These are phyloP conservation scores for Stagonosporopsis rhizophila DNA, from an alignment of 2,329 filamentous ascomycete species.

Conservation along the genomic window DNA sequence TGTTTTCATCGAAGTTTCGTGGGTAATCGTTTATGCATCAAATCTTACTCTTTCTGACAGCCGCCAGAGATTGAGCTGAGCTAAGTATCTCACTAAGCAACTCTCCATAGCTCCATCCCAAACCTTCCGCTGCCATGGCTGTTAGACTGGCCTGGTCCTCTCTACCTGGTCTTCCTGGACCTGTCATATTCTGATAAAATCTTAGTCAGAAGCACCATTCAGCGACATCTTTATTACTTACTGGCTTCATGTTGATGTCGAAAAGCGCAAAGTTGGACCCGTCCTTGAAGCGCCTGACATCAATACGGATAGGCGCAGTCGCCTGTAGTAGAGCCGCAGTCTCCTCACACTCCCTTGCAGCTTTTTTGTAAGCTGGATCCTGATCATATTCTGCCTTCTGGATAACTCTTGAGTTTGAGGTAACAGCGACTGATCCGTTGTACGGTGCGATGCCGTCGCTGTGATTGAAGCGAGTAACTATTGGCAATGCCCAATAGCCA, in stretches of 20 bases:
- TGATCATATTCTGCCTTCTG: conserved; percentile 44
- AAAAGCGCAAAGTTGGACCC: conserved; percentile 54
- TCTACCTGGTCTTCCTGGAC: conserved; percentile 56
- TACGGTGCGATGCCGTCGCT: conserved; percentile 58
- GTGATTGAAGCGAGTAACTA: conserved; percentile 59
- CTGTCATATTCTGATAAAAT: conserved; percentile 56
- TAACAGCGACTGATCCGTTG: conserved; percentile 58
- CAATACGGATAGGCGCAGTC: conserved; percentile 57
- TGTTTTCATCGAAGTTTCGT: no score
- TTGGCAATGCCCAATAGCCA: conserved; percentile 54
- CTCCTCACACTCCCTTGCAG: conserved; percentile 21
- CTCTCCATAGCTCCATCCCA: conserved; percentile 54
- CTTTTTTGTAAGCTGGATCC: neutral
- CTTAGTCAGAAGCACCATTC: neutral
- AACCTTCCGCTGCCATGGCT: conserved; percentile 51
- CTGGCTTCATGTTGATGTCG: conserved; percentile 62
- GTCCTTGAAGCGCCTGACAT: conserved; percentile 52
- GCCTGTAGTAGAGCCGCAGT: conserved; percentile 51
- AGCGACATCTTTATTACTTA: conserved; percentile 33
- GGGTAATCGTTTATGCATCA: neutral
- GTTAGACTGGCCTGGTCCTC: conserved; percentile 59
- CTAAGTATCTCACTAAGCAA: neutral
- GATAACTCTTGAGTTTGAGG: conserved; percentile 55
- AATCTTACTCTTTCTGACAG: neutral
- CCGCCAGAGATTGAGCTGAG: neutral